Evolutionary conservation across 441 rosid species (phyloP).

Genomic region (Euphorbia celastroides): DNA sequence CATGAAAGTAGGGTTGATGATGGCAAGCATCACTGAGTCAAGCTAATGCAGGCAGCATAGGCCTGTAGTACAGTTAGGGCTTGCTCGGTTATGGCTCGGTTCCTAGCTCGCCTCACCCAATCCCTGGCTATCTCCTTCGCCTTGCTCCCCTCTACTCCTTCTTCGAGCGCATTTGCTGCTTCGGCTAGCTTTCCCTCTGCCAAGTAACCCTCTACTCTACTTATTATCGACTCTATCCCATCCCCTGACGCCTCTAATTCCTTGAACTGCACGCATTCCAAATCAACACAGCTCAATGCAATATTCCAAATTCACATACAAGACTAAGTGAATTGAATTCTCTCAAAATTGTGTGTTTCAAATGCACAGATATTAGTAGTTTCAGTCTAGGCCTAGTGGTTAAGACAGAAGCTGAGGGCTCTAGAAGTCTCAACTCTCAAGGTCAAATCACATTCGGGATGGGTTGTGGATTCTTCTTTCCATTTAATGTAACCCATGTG

Average conservation of each 20-base stretch:
- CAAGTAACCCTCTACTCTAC: constrained; percentile 63
- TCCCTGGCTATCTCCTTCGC: constrained; percentile 60
- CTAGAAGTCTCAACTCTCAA: too few relatives aligned
- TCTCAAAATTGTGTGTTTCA: too few relatives aligned
- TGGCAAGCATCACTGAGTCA: constrained; percentile 35
- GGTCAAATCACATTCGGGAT: too few relatives aligned
- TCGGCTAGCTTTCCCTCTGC: constrained; percentile 83
- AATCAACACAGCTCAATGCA: not conserved
- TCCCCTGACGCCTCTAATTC: constrained; percentile 59
- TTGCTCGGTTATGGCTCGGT: constrained; percentile 89
- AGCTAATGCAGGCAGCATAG: constrained; percentile 74
- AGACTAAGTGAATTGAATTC: too few relatives aligned
- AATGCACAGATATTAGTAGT: too few relatives aligned
- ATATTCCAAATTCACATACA: not conserved
- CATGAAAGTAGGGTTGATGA: not conserved
- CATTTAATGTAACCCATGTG: too few relatives aligned
- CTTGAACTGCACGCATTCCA: constrained; percentile 44
- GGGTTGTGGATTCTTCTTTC: too few relatives aligned
- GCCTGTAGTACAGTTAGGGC: constrained; percentile 77
- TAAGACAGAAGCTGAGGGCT: too few relatives aligned
- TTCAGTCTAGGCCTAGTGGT: too few relatives aligned
- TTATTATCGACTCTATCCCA: constrained; percentile 68
- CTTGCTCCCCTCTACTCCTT: constrained; percentile 81
- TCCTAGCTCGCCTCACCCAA: constrained; percentile 71
- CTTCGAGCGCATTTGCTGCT: constrained; percentile 82